phyloP scores from a whole-genome alignment of 1,139 yeast genomes.

The Geotrichum histeridarum region DNA sequence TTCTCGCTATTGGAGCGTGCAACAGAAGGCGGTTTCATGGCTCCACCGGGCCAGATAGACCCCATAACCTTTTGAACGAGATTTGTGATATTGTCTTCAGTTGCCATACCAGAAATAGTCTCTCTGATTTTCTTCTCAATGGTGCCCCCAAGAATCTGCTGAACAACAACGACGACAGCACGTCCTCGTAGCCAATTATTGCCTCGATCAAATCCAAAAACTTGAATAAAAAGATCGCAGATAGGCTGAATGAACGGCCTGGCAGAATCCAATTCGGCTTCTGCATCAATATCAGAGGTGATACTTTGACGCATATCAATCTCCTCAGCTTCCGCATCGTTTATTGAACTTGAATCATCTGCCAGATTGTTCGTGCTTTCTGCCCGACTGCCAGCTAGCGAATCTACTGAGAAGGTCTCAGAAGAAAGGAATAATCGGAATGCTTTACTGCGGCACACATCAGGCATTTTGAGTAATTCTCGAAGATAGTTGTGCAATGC shows the following conservation, averaged over 20 bases:
- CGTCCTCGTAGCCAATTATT: conserved; percentile 71
- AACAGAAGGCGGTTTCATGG: conserved; percentile 22
- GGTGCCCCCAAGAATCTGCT: conserved; percentile 83
- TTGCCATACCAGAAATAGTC: conserved; percentile 36
- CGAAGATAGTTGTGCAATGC: conserved; percentile 62
- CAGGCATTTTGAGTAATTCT: conserved; percentile 53
- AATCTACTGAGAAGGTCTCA: conserved; percentile 47
- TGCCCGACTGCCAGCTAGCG: conserved; percentile 11
- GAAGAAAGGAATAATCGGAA: conserved; percentile 76
- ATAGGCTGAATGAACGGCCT: conserved; percentile 71
- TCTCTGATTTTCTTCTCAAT: conserved; percentile 67
- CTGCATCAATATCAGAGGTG: conserved; percentile 16
- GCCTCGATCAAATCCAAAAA: conserved; percentile 64
- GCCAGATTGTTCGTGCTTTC: not conserved
- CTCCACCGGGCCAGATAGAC: conserved; percentile 63
- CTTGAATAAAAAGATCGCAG: conserved; percentile 64
- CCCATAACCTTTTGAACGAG: conserved; percentile 44
- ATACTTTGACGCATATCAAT: conserved; percentile 12
- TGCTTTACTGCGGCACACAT: conserved; percentile 66
- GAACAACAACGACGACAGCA: conserved; percentile 74
- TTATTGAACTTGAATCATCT: not conserved
- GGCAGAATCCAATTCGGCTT: conserved; percentile 19
- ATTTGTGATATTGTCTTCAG: conserved; percentile 49
- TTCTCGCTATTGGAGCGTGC: conserved; percentile 52
- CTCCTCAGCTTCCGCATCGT: conserved; percentile 1